Base-by-base conservation (phyloP, 306 rosid genomes). In the Cucurbita moschata region DNA sequence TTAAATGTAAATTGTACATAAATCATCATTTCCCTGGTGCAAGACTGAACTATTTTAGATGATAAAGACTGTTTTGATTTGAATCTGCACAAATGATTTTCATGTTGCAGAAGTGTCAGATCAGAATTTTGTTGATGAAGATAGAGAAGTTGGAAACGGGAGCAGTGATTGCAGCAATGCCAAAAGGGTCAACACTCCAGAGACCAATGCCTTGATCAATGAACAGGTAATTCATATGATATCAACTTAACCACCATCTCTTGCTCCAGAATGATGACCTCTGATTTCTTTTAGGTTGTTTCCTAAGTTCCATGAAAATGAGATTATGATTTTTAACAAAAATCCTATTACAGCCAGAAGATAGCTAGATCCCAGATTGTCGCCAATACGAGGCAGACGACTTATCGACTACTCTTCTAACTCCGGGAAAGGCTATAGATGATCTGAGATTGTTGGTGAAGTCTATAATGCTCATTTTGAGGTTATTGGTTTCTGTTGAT, bases 91-190 rank as follows among this genome's bases (percentile, higher is more conserved):
- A 14, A 47, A 46, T 71, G 21, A 43, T 46, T 55, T 11, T 10
- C 10, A 16, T 47, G 8, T 74, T 79, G 79, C 84, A 90, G 96
- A 90, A 76, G 80, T 85, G 77, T 85, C 96, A 5, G 96, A 81
- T 81, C 96, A 90, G 77, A 90, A 90, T 74, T 90, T 90, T 35
- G 87, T 79, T 59, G 95, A 82, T 37, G 96, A 85, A 56, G 86
- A 78, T 16, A 80, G 62, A 52, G 78, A 78, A 71, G 77, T 35
- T 9, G 77, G 76, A 75, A 70, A 68, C 11, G 56, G 72, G 6
- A 73, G 26, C 40, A 40, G 14, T 10, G 79, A 35, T 50, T 23
- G 78, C 77, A 68, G 78, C 77, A 68, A 74, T 10, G 39, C 62
- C 37, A 85, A 85, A 80, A 77, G 82, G 71, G 79, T 38, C 23